phyloP scores from a whole-genome alignment of 768 basidiomycete genomes.

The Leccinum disarticulatum region DNA sequence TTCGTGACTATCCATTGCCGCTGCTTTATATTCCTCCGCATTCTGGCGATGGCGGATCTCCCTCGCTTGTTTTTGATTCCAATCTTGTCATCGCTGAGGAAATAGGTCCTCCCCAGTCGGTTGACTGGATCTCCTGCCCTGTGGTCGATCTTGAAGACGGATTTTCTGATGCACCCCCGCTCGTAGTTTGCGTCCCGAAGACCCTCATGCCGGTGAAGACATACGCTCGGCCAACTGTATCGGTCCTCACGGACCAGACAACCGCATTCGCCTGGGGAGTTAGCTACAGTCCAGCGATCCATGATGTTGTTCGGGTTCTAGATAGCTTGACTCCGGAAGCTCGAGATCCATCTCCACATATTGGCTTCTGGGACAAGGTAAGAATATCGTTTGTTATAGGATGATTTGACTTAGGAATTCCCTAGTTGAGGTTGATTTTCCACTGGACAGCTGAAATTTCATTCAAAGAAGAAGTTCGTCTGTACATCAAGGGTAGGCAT shows the following conservation, averaged over 20 bases:
- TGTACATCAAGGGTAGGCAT: constrained; percentile 80
- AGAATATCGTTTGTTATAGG: constrained; percentile 14
- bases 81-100: constrained; percentile 89
- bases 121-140: constrained; percentile 69
- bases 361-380: constrained; percentile 97
- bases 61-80: constrained; percentile 65
- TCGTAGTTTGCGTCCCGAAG: constrained; percentile 73
- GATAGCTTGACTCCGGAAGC: constrained; percentile 79
- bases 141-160: constrained; percentile 60
- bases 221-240: constrained; percentile 74
- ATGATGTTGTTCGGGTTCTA: constrained; percentile 81
- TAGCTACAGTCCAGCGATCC: constrained; percentile 81
- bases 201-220: constrained; percentile 96
- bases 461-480: constrained; percentile 70
- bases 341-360: constrained; percentile 73
- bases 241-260: constrained; percentile 58
- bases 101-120: constrained; percentile 63
- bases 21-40: constrained; percentile 68
- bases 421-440: constrained; percentile 69
- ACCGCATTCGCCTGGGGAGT: constrained; percentile 88
- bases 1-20: constrained; percentile 90
- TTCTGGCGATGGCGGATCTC: constrained; percentile 30
- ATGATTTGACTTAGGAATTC: constrained; percentile 6
- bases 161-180: constrained; percentile 47
- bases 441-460: constrained; percentile 76